These are phyloP conservation scores for Actinomortierella wolfii DNA, from an alignment of 371 early-diverging fungal genomes.

Conservation along the genomic window DNA sequence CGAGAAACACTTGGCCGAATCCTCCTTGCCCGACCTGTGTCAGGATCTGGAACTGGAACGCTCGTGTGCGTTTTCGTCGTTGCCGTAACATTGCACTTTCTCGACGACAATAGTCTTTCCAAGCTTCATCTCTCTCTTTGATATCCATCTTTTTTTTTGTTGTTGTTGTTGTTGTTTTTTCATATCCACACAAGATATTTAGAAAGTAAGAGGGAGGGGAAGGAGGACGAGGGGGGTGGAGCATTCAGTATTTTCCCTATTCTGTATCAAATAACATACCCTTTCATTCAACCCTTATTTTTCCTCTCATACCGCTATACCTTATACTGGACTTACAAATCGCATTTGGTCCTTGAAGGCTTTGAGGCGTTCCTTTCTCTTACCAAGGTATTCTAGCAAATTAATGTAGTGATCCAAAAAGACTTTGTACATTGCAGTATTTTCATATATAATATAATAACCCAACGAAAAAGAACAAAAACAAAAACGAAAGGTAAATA, in stretches of 20 bases:
- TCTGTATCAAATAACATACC: constrained; percentile 9
- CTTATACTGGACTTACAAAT: too few relatives aligned
- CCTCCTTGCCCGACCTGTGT: constrained; percentile 88
- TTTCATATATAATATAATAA: too few relatives aligned
- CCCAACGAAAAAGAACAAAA: too few relatives aligned
- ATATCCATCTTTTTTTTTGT: constrained; percentile 18
- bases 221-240: not conserved
- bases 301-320: too few relatives aligned
- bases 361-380: constrained; percentile 59
- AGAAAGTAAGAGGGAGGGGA: not conserved
- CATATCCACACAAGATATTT: not conserved
- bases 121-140: constrained; percentile 51
- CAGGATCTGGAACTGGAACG: constrained; percentile 71
- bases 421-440: constrained; percentile 39
- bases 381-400: constrained; percentile 70
- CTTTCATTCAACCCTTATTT: too few relatives aligned
- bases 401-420: constrained; percentile 82
- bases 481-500: too few relatives aligned
- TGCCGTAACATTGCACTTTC: constrained; percentile 64
- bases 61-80: constrained; percentile 65
- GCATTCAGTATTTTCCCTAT: not conserved
- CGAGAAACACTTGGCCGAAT: constrained; percentile 74
- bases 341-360: constrained; percentile 57
- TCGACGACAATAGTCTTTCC: constrained; percentile 54
- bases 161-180: not conserved